These are phyloP conservation scores for Penicillium sp. DNA, from an alignment of 2,329 filamentous ascomycete genomes.

Conservation along the genomic window DNA sequence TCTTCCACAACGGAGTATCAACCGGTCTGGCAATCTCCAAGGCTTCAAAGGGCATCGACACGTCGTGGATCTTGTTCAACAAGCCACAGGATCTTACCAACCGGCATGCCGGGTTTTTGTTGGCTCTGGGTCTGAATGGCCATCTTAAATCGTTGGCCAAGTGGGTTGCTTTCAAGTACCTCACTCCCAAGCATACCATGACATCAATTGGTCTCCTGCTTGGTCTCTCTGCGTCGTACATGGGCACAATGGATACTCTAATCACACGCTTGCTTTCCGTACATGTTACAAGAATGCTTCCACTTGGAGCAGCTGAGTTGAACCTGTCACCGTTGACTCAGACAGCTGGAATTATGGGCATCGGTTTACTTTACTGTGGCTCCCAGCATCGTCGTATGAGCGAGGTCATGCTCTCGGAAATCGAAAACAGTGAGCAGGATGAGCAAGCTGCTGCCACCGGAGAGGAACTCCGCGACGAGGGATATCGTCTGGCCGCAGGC, in stretches of 20 bases:
- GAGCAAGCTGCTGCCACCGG: slow-evolving; percentile 61
- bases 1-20: slow-evolving; percentile 96
- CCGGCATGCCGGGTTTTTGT: slow-evolving; percentile 88
- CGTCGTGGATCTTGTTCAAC: slow-evolving; percentile 98
- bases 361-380: slow-evolving; percentile 88
- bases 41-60: slow-evolving; percentile 89
- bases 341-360: slow-evolving; percentile 95
- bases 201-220: slow-evolving; percentile 94
- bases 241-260: slow-evolving; percentile 95
- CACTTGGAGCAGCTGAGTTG: slow-evolving; percentile 85
- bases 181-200: slow-evolving; percentile 99
- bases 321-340: slow-evolving; percentile 92
- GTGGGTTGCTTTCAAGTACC: slow-evolving; percentile 97
- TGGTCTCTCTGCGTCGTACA: slow-evolving; percentile 86
- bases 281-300: slow-evolving; percentile 92
- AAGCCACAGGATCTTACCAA: slow-evolving; percentile 91
- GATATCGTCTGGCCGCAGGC: slow-evolving; percentile 91
- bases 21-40: slow-evolving; percentile 87
- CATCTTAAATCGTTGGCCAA: slow-evolving; percentile 93
- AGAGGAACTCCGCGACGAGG: slow-evolving; percentile 83
- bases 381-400: slow-evolving; percentile 98
- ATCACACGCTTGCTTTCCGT: slow-evolving; percentile 92
- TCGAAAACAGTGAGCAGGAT: slow-evolving; percentile 80
- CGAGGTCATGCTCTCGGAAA: slow-evolving; percentile 97
- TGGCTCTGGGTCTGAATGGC: slow-evolving; percentile 88